Base-by-base conservation (phyloP, 768 basidiomycete species). In the Hortiboletus campestris region DNA sequence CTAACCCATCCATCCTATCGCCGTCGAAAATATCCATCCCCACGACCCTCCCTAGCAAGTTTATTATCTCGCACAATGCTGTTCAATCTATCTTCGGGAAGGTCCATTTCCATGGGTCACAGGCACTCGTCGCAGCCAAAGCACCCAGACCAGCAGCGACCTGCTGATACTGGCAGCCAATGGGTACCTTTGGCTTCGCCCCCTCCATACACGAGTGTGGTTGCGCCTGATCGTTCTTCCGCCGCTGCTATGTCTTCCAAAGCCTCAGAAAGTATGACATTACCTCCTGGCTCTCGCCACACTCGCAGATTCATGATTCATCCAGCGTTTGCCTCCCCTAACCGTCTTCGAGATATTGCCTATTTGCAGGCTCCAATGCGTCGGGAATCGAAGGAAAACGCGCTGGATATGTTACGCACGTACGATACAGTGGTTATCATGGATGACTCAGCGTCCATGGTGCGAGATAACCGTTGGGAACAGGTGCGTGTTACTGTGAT, bases 381-480 rank as follows among this genome's bases (percentile, higher is more conserved):
- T 16, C 56, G 51, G 3, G 62, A 71, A 20, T 71, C 67, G 0
- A 59, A 55, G 42, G 71, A 71, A 51, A 58, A 71, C 13, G 71
- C 67, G 1, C 47, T 71, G 1, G 68, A 77, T 31, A 73, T 67
- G 34, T 64, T 84, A 6, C 59, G 67, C 31, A 66, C 75, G 49
- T 86, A 82, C 56, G 76, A 86, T 51, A 86, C 84, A 0, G 75
- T 84, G 12, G 68, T 86, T 42, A 65, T 86, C 39, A 73, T 87
- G 51, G 83, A 85, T 65, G 85, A 86, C 64, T 86, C 85, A 5
- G 67, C 66, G 8, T 84, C 84, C 4, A 86, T 86, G 85, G 53
- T 60, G 17, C 45, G 48, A 6, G 76, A 75, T 3, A 44, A 47
- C 2, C 70, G 72, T 12, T 87, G 85, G 85, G 46, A 57, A 13